These are phyloP conservation scores for Corylus avellana DNA, from an alignment of 306 rosid genomes.

Conservation along the genomic window DNA sequence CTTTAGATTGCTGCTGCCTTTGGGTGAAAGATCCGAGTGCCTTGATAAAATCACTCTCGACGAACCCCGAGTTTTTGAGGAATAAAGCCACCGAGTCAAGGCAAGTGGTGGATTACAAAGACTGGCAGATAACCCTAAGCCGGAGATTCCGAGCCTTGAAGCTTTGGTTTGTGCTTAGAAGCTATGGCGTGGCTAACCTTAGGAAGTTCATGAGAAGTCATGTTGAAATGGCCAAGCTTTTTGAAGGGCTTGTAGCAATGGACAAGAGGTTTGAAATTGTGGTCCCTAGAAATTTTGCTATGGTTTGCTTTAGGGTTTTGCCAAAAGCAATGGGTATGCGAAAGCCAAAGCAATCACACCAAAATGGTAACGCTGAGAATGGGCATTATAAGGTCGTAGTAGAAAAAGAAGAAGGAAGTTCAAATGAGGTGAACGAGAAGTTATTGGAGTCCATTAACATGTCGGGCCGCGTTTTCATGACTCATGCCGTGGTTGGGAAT, in stretches of 20 bases:
- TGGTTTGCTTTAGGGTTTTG: slow-evolving; percentile 34
- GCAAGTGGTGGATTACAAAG: slow-evolving; percentile 37
- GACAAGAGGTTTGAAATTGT: slow-evolving; percentile 36
- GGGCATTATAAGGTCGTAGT: not conserved
- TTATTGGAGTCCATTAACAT: slow-evolving; percentile 47
- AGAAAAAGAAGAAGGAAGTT: not conserved
- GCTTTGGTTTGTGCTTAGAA: slow-evolving; percentile 34
- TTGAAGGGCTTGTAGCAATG: slow-evolving; percentile 25
- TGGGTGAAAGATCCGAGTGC: slow-evolving; percentile 30
- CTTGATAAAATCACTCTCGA: slow-evolving; percentile 23
- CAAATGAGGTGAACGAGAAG: slow-evolving; percentile 32
- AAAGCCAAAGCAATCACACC: too few species aligned
- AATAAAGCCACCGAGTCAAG: slow-evolving; percentile 15
- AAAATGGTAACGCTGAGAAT: not conserved
- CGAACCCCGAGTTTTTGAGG: slow-evolving; percentile 15
- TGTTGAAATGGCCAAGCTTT: slow-evolving; percentile 32
- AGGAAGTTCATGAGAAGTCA: slow-evolving; percentile 25
- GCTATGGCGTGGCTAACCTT: slow-evolving; percentile 28
- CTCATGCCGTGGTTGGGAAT: slow-evolving; percentile 39
- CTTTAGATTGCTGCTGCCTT: slow-evolving; percentile 42
- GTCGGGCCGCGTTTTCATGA: slow-evolving; percentile 48
- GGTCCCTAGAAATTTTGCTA: slow-evolving; percentile 24
- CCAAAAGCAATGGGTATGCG: not conserved
- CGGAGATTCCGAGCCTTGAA: slow-evolving; percentile 26
- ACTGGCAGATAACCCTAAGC: slow-evolving; percentile 34